Base-by-base conservation (phyloP, 176 grass and related monocot species). In the Raddia distichophylla region DNA sequence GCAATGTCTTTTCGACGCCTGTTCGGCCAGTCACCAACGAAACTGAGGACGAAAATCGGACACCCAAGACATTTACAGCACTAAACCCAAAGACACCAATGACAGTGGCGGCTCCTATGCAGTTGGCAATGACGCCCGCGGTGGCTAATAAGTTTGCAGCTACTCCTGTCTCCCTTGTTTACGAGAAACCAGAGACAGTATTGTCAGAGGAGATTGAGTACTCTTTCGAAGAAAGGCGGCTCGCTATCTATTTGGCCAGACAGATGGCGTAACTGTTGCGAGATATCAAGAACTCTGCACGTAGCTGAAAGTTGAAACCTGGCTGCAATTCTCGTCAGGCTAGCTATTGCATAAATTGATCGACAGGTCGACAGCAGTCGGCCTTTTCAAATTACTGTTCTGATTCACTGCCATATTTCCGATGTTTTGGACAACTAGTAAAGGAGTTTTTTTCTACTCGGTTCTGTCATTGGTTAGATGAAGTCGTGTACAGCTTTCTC, bases 151-250 rank as follows among this genome's bases (percentile, higher is more conserved):
- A 86, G 77, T 83, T 79, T 60, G 37, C 79, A 47, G 67, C 72
- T 0, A 54, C 73, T 75, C 79, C 78, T 17, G 74, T 34, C 0
- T 87, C 83, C 80, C 77, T 89, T 60, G 68, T 86, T 15, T 77
- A 84, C 33, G 88, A 86, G 51, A 80, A 85, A 10, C 62, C 49
- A 12, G 83, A 54, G 67, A 9, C 19, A 33, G 20, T 55, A 56
- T 46, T 86, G 55, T 72, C 49, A 7, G 84, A 76, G 73, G 90
- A 81, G 77, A 75, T 81, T 0, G 90, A 93, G 72, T 95, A 95
- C 78, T 98, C 95, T 1, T 93, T 93, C 19, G 95, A 98, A 68
- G 95, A 98, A 52, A 88, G 84, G 65, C 69, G 95, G 8, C 82
- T 98, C 19, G 78, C 80, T 13, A 51, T 61, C 64, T 98, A 95